A percentile compares a stretch with the other conserved stretches of the same genome.
phyloP scores from a whole-genome alignment of 2,329 filamentous ascomycete species.

The Zasmidium angulare region DNA sequence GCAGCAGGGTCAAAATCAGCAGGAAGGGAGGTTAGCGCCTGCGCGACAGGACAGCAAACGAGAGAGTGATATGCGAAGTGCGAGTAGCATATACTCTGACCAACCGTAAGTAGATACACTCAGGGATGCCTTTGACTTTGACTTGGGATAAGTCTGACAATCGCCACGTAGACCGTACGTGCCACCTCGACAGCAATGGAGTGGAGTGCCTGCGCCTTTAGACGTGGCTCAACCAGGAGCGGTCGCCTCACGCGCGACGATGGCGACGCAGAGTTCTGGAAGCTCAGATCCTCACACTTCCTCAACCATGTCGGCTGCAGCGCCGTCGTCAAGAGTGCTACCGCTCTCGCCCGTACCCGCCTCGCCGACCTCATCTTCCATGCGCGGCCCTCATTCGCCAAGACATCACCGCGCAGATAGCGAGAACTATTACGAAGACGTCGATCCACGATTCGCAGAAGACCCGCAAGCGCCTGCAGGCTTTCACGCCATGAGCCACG shows the following conservation, averaged over 20 bases:
- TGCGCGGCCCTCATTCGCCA: conserved; percentile 4
- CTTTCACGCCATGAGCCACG: conserved; percentile 11
- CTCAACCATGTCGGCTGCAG: conserved; percentile 5
- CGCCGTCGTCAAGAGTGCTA: conserved; percentile 19
- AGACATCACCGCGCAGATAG: conserved; percentile 39
- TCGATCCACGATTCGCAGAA: conserved; percentile 81
- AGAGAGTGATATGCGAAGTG: conserved; percentile 61
- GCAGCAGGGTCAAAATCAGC: conserved; percentile 55
- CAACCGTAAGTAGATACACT: conserved; percentile 61
- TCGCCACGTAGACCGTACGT: conserved; percentile 39
- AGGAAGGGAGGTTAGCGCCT: conserved; percentile 66
- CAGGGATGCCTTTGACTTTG: not conserved
- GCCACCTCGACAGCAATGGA: conserved; percentile 50
- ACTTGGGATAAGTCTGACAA: not conserved
- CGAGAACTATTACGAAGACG: conserved; percentile 82
- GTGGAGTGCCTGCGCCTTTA: conserved; percentile 12
- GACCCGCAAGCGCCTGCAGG: conserved; percentile 24
- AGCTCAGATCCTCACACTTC: conserved; percentile 15
- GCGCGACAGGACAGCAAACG: conserved; percentile 67
- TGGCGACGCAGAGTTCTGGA: conserved; percentile 12
- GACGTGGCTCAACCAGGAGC: conserved; percentile 8
- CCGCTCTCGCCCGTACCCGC: conserved; percentile 29
- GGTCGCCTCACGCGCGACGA: conserved; percentile 12
- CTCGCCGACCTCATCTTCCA: conserved; percentile 22
- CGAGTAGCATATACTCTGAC: conserved; percentile 70